phyloP scores from a whole-genome alignment of 192 early-diverging fungal genomes.

The Lunasporangiospora selenospora region DNA sequence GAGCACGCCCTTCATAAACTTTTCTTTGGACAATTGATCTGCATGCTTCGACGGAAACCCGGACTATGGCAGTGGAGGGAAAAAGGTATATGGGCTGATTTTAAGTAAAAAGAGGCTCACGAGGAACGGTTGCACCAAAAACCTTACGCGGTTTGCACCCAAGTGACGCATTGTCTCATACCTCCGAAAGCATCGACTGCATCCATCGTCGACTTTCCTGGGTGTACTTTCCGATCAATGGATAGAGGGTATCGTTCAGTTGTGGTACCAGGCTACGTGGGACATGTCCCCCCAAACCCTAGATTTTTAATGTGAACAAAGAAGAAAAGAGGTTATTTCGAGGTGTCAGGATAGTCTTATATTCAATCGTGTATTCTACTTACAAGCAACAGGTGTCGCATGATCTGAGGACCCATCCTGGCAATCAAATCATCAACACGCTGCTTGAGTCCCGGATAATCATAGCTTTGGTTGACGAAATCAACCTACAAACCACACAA shows the following conservation, averaged over 20 bases:
- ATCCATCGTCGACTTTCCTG: slow-evolving; percentile 54
- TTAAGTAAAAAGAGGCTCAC: slow-evolving; percentile 1
- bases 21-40: slow-evolving; percentile 51
- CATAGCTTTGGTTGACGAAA: slow-evolving; percentile 52
- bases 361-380: too few species aligned
- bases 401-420: slow-evolving; percentile 51
- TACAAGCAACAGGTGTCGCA: slow-evolving; percentile 53
- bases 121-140: too few species aligned
- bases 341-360: too few species aligned
- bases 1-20: slow-evolving; percentile 58
- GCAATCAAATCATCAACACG: slow-evolving; percentile 45
- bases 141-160: too few species aligned
- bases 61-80: slow-evolving; percentile 26
- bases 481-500: slow-evolving; percentile 43
- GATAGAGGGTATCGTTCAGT: slow-evolving; percentile 60
- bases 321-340: background rate
- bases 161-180: too few species aligned
- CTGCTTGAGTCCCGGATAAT: slow-evolving; percentile 40
- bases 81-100: background rate
- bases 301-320: background rate
- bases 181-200: slow-evolving; percentile 49
- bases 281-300: slow-evolving; percentile 60
- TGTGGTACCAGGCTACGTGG: slow-evolving; percentile 59
- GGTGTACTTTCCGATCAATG: slow-evolving; percentile 48
- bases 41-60: slow-evolving; percentile 60